Conservation (phyloP, 2,329 filamentous ascomycete species). For the Dactylellina sp. region DNA sequence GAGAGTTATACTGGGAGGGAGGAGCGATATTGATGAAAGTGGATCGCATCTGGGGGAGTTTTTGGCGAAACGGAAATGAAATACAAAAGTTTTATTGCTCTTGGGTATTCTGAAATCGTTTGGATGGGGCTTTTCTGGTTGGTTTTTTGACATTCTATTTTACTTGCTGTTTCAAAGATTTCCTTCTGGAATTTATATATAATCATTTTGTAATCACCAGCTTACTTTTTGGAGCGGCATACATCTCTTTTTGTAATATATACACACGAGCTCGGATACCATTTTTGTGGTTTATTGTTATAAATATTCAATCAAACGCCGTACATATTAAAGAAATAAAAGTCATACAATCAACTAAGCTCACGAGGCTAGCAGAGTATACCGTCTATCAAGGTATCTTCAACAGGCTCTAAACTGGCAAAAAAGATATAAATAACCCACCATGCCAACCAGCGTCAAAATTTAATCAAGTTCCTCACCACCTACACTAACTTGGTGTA, state of each 20-base stretch:
- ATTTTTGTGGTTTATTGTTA: background rate
- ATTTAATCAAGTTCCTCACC: constrained; percentile 47
- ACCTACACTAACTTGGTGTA: constrained; percentile 22
- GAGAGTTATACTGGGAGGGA: constrained; percentile 15
- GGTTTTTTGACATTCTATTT: constrained; percentile 7
- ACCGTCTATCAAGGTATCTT: constrained; percentile 27
- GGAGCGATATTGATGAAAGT: constrained; percentile 50
- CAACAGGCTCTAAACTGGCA: background rate
- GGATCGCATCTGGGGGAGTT: constrained; percentile 55
- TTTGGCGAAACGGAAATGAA: constrained; percentile 52
- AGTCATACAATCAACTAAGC: background rate
- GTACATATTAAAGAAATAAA: too few species aligned
- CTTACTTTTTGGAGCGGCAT: constrained; percentile 34
- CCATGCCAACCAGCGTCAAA: background rate
- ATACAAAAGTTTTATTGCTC: background rate
- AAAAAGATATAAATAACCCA: background rate
- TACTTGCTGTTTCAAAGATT: background rate
- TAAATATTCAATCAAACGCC: too few species aligned
- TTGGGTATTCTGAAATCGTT: constrained; percentile 1
- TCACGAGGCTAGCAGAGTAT: background rate
- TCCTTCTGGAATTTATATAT: too few species aligned
- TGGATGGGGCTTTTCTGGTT: background rate
- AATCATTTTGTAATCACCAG: too few species aligned
- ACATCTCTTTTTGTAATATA: constrained; percentile 6
- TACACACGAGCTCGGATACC: constrained; percentile 14